Percentiles rank a stretch among this genome's conserved stretches.
Evolutionary conservation across 768 basidiomycete species (phyloP).

Genomic region (Chalciporus chontae): DNA sequence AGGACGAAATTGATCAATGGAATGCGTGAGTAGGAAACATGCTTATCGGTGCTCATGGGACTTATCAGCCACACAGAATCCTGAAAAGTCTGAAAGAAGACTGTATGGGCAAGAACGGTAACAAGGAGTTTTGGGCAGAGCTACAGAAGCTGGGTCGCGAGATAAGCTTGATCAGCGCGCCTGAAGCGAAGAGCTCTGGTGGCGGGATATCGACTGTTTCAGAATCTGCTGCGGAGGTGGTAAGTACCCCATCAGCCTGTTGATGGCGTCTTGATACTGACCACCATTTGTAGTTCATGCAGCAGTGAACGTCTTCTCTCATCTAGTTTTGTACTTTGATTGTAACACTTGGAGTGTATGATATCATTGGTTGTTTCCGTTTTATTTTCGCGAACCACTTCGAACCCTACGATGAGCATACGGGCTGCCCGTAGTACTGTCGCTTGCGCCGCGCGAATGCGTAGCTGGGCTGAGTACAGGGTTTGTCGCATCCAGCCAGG

Average conservation of each 20-base stretch:
- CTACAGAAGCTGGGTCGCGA: slow-evolving; percentile 47
- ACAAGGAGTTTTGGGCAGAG: slow-evolving; percentile 63
- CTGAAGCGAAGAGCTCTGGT: slow-evolving; percentile 59
- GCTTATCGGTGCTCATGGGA: not conserved
- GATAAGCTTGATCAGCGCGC: slow-evolving; percentile 58
- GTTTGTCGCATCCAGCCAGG: not conserved
- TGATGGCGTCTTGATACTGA: not conserved
- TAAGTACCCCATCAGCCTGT: slow-evolving; percentile 29
- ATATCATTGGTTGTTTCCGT: not conserved
- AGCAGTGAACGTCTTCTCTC: slow-evolving; percentile 9
- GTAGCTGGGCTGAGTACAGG: not conserved
- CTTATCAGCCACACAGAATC: slow-evolving; percentile 43
- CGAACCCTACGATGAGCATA: not conserved
- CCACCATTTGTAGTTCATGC: slow-evolving; percentile 20
- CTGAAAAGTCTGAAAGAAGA: slow-evolving; percentile 52
- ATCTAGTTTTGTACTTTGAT: not conserved
- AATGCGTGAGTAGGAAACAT: slow-evolving; percentile 50
- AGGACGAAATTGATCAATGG: slow-evolving; percentile 84
- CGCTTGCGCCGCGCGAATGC: not conserved
- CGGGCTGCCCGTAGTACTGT: not conserved
- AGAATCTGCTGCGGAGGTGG: slow-evolving; percentile 53
- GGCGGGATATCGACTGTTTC: slow-evolving; percentile 57
- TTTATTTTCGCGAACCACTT: not conserved
- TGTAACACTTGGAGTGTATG: not conserved
- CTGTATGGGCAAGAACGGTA: slow-evolving; percentile 55